phyloP scores from a whole-genome alignment of 1,284 basidiomycete species.

The Heliocybe sulcata region DNA sequence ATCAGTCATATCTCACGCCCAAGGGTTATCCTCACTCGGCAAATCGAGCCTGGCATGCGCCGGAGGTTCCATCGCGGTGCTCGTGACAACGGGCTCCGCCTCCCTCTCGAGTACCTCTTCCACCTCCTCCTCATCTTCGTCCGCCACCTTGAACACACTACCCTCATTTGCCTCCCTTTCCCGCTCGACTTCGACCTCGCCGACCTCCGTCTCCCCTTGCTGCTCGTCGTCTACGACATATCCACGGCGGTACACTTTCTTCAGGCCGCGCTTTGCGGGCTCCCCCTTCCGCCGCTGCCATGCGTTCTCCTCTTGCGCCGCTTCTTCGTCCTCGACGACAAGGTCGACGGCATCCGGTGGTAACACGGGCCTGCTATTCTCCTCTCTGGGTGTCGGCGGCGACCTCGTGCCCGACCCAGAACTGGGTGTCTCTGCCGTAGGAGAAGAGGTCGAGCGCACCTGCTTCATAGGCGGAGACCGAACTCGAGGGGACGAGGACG shows the following conservation, averaged over 20 bases:
- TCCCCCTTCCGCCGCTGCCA: constrained; percentile 49
- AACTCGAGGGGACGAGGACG: constrained; percentile 12
- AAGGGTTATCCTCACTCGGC: neutral
- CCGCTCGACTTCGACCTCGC: constrained; percentile 32
- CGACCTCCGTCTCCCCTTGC: constrained; percentile 22
- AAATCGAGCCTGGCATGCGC: neutral
- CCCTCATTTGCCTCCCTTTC: constrained; percentile 13
- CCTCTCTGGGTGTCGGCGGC: constrained; percentile 27
- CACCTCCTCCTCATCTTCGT: constrained; percentile 19
- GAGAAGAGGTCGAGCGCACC: constrained; percentile 5
- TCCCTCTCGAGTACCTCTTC: constrained; percentile 20
- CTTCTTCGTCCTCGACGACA: constrained; percentile 54
- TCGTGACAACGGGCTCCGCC: constrained; percentile 9
- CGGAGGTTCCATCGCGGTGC: neutral
- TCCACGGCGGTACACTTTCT: constrained; percentile 46
- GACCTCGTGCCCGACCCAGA: constrained; percentile 6
- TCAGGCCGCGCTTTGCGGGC: constrained; percentile 32
- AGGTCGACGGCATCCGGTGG: constrained; percentile 77
- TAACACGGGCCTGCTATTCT: constrained; percentile 31
- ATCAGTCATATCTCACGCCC: neutral
- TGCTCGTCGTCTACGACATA: constrained; percentile 37
- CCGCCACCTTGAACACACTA: constrained; percentile 9
- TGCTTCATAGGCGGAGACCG: constrained; percentile 1
- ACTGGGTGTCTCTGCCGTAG: constrained; percentile 7
- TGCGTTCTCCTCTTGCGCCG: constrained; percentile 39